Base-by-base conservation (phyloP, 2,329 filamentous ascomycete species). In the Chaetomium sp. region DNA sequence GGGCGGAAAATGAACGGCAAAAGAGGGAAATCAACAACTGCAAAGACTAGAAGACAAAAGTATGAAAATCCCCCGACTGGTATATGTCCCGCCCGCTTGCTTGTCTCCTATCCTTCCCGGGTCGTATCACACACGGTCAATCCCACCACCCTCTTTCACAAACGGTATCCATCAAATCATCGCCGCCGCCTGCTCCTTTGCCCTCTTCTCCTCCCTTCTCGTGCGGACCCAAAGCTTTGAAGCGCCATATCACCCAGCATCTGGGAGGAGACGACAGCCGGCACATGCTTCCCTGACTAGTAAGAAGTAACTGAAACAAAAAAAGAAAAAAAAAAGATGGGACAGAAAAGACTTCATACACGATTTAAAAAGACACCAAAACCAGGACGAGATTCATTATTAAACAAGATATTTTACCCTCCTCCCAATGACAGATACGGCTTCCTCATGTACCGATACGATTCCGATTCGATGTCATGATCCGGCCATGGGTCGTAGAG, bases 271-370 rank as follows among this genome's bases (percentile, higher is more conserved):
- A 45, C 27, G n/a, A 54, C 42, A 25, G 27, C 31, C 21, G 38
- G 9, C 21, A 33, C 53, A 58, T 58, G 54, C 54, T 47, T 60
- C 60, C 45, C 42, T 53, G 38, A 47, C 45, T 38, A 49, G 29
- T 4, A 38, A 64, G n/a, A 54, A 38, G 64, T 29, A 29, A n/a
- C n/a, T n/a, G n/a, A n/a, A 66, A 31, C 50, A 65, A 63, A 66
- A 54, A 29, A 63, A 65, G 51, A 60, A 63, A 60, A 47, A 62
- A 63, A 66, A 75, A 72, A 74, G 74, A 74, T 33, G 29, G 51
- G 33, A 69, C 74, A 74, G 75, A 71, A 69, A 74, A 73, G 70
- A 73, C 61, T 67, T 72, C 70, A 70, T 70, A 70, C 68, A 71
- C 57, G 60, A 66, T 23, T 57, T 42, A n/a, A 55, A 33, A 67